Conservation (phyloP, 1,284 basidiomycete genomes). For the Moesziomyces aphidis region DNA sequence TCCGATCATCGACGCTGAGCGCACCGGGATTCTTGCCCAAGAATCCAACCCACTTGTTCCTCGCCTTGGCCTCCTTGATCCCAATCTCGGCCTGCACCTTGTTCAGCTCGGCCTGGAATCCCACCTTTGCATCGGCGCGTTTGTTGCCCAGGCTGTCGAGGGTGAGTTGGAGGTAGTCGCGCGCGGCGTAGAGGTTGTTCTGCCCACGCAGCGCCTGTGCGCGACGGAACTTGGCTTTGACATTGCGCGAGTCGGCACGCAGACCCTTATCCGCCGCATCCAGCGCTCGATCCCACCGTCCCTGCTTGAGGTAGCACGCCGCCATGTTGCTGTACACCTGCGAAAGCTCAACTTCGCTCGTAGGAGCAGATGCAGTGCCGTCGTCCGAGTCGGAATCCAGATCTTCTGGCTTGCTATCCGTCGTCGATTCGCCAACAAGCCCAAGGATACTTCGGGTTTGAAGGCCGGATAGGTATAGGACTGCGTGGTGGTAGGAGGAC, state of each 20-base stretch:
- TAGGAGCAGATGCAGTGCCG: background rate
- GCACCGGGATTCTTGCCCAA: slow-evolving; percentile 11
- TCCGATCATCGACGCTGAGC: background rate
- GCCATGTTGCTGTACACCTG: slow-evolving; percentile 34
- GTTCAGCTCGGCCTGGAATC: slow-evolving; percentile 17
- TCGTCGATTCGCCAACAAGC: slow-evolving; percentile 15
- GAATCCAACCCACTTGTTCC: slow-evolving; percentile 37
- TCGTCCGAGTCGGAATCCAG: slow-evolving; percentile 5
- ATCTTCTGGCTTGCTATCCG: slow-evolving; percentile 18
- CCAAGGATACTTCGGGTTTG: slow-evolving; percentile 20
- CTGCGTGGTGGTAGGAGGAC: slow-evolving; percentile 20
- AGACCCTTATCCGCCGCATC: slow-evolving; percentile 22
- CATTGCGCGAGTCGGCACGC: slow-evolving; percentile 16
- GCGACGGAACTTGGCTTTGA: slow-evolving; percentile 34
- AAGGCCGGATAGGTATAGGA: slow-evolving; percentile 20
- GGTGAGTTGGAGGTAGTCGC: background rate
- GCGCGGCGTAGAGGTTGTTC: slow-evolving; percentile 20
- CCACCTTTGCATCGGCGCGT: slow-evolving; percentile 1
- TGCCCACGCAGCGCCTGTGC: slow-evolving; percentile 14
- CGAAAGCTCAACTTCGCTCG: slow-evolving; percentile 18
- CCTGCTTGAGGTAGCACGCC: slow-evolving; percentile 32
- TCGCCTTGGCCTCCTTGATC: slow-evolving; percentile 13
- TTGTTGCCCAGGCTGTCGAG: slow-evolving; percentile 1
- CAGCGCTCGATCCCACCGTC: slow-evolving; percentile 12
- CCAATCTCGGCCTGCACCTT: slow-evolving; percentile 14